Evolutionary conservation across 352 stramenopile species (phyloP), one percentile per base, ranked within the genome.

Genomic region (Globisporangium canariense): DNA sequence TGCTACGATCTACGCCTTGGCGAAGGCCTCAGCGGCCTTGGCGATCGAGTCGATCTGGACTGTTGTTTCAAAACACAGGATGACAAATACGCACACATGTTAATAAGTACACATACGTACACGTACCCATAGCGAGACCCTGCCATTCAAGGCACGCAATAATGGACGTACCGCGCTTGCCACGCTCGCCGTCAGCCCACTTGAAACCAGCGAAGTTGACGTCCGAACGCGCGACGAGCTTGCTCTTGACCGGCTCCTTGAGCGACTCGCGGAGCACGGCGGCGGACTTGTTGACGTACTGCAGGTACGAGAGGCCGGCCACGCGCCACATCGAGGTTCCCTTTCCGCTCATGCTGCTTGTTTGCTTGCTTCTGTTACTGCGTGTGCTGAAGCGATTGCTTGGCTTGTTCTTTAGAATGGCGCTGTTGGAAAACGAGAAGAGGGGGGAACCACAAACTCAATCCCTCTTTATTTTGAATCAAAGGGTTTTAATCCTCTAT

Each of bases 211-310:
- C 86, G 64, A 93, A 93, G 70, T 91, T 74, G 68, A 95, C 81
- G 60, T 90, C 79, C 58, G 79, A 88, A 58, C 86, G 84, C 46
- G 79, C 62, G 41, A 80, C 49, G 56, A 93, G 65, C 62, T 86
- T 93, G 81, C 78, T 93, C 80, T 95, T 95, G 58, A 93, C 68
- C n/a, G 86, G 86, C 69, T 95, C 86, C 82, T 95, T 95, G 51
- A 93, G 73, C 53, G 81, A 69, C 64, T 85, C 78, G 28, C 86
- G 86, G 50, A 95, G 72, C 58, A 93, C 77, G 62, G 56, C 62
- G 38, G 86, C 86, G 68, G 81, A 91, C 77, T 92, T 82, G 82
- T 95, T 95, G 57, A 89, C 78, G 78, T 95, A 95, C 79, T 93
- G 84, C 67, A 95, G 77, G 79, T 95, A 95, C 60, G 86, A 95